Conservation (phyloP, 2,329 filamentous ascomycete species). For the Xylariomycetidae sp. region DNA sequence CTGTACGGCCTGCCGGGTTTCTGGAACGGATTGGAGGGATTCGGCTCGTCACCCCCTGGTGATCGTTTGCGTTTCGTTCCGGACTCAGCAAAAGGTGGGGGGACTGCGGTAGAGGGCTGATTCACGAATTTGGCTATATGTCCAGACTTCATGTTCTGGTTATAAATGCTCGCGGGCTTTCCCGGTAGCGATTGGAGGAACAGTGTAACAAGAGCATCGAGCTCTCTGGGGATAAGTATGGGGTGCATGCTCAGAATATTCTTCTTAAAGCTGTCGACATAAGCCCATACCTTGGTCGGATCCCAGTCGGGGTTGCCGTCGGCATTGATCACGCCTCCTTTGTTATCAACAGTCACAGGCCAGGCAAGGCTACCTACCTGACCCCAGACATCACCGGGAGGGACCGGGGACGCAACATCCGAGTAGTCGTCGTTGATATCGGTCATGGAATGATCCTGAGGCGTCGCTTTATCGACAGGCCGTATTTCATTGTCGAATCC, state of each 20-base stretch:
- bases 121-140: slow-evolving; percentile 27
- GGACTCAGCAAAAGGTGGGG: slow-evolving; percentile 18
- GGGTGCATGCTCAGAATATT: slow-evolving; percentile 64
- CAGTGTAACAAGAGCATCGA: slow-evolving; percentile 48
- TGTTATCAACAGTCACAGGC: slow-evolving; percentile 30
- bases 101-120: slow-evolving; percentile 17
- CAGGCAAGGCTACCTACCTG: slow-evolving; percentile 49
- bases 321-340: slow-evolving; percentile 32
- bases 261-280: slow-evolving; percentile 54
- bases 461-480: slow-evolving; percentile 39
- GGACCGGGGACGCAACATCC: slow-evolving; percentile 49
- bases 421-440: slow-evolving; percentile 40
- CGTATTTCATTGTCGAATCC: slow-evolving; percentile 53
- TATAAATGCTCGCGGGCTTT: no score
- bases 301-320: slow-evolving; percentile 53
- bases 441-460: slow-evolving; percentile 29
- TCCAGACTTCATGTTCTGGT: no score
- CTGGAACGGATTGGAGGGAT: slow-evolving; percentile 23
- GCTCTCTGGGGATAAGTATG: slow-evolving; percentile 49
- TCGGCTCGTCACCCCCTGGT: slow-evolving; percentile 30
- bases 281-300: slow-evolving; percentile 43
- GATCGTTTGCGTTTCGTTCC: slow-evolving; percentile 54
- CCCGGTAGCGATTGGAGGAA: slow-evolving; percentile 36
- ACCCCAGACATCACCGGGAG: slow-evolving; percentile 53
- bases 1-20: slow-evolving; percentile 52